Evolutionary conservation across 2,329 filamentous ascomycete genomes (phyloP), one percentile per base, ranked within the genome.

Genomic region (Sporothrix dimorphospora): DNA sequence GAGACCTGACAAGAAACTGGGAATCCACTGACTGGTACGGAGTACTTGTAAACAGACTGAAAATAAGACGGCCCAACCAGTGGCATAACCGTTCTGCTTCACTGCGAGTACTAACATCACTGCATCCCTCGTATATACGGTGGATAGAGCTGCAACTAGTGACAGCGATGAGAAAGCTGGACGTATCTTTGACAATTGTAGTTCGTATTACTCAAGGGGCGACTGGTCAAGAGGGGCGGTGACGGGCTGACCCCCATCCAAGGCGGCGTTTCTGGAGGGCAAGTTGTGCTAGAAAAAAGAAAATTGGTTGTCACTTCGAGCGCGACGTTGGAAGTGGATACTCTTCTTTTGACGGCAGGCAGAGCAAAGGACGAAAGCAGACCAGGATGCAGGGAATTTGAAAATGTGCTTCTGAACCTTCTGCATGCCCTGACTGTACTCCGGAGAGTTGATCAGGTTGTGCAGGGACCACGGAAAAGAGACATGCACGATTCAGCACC

Each of bases 401-500:
- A n/a, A 24, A 53, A 53, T 53, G 49, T 53, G 47, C 47, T 24
- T 24, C 14, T 12, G n/a, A 4, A 24, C 24, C 47, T 24, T 24
- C 14, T 12, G n/a, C 14, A 24, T 53, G 21, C 49, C 49, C 8
- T 24, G 47, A 21, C 19, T 24, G 1, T 11, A 21, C n/a, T n/a
- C n/a, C n/a, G n/a, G n/a, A n/a, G n/a, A 21, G 24, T 21, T 53
- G 49, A 1, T 19, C 53, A 16, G 30, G 30, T 57, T 9, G 30
- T 34, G 30, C 24, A 57, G 27, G 19, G 30, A 6, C 57, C 6
- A 34, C 57, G 57, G 57, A 42, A 63, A 63, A 42, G 9, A 21
- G 34, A 42, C 57, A 63, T 63, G n/a, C 57, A 63, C 57, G 57
- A 61, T 61, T 19, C 57, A 61, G 55, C 16, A n/a, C 4, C n/a